A percentile compares a stretch with the other conserved stretches of the same genome.
Evolutionary conservation across 345 rosid genomes (phyloP).

Genomic region (Stellera chamaejasme): DNA sequence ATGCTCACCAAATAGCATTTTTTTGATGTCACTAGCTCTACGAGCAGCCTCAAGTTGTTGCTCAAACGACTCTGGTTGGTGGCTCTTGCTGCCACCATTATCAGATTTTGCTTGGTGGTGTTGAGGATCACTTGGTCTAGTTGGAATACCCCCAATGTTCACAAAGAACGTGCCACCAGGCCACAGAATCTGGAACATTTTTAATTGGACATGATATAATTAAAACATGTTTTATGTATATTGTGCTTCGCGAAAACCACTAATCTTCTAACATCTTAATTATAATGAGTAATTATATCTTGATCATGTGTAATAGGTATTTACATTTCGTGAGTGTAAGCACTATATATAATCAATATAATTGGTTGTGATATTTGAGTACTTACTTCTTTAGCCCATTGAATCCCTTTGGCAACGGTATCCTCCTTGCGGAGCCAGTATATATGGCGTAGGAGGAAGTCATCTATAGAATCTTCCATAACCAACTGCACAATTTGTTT

Average conservation of each 20-base stretch:
- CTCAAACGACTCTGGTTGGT: conserved; percentile 64
- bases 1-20: conserved; percentile 74
- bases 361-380: conserved; percentile 8
- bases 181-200: conserved; percentile 62
- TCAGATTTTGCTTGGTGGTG: conserved; percentile 27
- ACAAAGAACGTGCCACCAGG: conserved; percentile 84
- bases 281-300: too few species aligned
- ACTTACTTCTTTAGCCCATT: conserved; percentile 92
- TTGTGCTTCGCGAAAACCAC: too few species aligned
- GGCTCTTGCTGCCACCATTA: conserved; percentile 39
- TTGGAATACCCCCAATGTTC: conserved; percentile 27
- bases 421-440: conserved; percentile 85
- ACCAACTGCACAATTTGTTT: conserved; percentile 89
- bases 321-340: too few species aligned
- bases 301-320: too few species aligned
- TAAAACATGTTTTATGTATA: too few species aligned
- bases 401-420: conserved; percentile 66
- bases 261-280: too few species aligned
- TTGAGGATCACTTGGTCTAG: conserved; percentile 25
- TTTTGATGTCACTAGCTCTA: conserved; percentile 73
- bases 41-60: conserved; percentile 81
- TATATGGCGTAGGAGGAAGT: conserved; percentile 84
- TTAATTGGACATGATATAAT: too few species aligned
- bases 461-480: conserved; percentile 99
- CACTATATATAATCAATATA: too few species aligned